Evolutionary conservation across 345 rosid genomes (phyloP).

Genomic region (Linum trigynum): DNA sequence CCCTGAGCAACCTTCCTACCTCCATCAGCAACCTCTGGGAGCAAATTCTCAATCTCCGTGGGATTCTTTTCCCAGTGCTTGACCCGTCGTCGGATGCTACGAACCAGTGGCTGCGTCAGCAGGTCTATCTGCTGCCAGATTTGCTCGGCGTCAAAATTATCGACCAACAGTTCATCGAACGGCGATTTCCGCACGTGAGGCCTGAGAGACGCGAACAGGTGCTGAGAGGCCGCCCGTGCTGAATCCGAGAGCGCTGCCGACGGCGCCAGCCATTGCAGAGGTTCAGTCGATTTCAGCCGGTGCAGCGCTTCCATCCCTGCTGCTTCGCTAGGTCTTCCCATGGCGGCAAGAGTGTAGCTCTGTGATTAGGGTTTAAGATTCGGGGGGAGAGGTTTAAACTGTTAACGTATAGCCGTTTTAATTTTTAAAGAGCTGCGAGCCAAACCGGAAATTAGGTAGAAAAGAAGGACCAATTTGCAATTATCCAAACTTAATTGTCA

Average conservation of each 20-base stretch:
- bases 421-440: background rate
- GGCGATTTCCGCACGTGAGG: constrained; percentile 55
- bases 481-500: constrained; percentile 10
- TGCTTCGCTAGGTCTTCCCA: constrained; percentile 27
- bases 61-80: constrained; percentile 51
- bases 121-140: constrained; percentile 96
- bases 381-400: too few species aligned
- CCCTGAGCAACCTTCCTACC: constrained; percentile 8
- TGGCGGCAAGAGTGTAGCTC: constrained; percentile 2
- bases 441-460: background rate
- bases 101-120: constrained; percentile 52
- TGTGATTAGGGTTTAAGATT: constrained; percentile 9
- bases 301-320: constrained; percentile 41
- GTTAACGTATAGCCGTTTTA: background rate
- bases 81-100: constrained; percentile 46
- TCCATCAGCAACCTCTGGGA: constrained; percentile 1
- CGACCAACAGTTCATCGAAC: constrained; percentile 50
- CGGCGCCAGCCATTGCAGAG: constrained; percentile 63
- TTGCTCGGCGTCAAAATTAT: constrained; percentile 87
- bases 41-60: constrained; percentile 22
- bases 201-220: constrained; percentile 48
- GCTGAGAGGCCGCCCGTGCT: constrained; percentile 52
- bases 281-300: constrained; percentile 52
- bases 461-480: background rate
- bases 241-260: constrained; percentile 35